phyloP scores from a whole-genome alignment of 2,329 filamentous ascomycete species.

The Septoria petroselini region DNA sequence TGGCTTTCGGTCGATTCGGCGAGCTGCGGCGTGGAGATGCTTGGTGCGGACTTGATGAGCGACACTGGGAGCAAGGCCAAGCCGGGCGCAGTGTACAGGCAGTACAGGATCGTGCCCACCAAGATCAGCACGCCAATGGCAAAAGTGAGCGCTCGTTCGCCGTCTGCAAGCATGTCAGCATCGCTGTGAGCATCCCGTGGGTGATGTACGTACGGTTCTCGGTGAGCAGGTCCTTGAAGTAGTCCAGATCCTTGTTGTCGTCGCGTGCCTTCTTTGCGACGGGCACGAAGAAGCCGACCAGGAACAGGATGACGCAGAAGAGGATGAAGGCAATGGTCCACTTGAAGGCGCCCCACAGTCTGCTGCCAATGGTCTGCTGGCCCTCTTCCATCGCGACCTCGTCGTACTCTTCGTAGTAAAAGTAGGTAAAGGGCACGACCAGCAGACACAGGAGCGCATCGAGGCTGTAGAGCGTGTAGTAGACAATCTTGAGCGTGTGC shows the following conservation, averaged over 20 bases:
- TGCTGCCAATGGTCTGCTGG: constrained; percentile 64
- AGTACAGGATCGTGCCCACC: constrained; percentile 79
- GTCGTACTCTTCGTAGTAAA: constrained; percentile 97
- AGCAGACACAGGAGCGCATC: constrained; percentile 86
- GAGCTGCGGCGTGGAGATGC: constrained; percentile 76
- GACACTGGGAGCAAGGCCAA: constrained; percentile 84
- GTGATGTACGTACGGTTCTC: constrained; percentile 64
- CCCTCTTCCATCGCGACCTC: constrained; percentile 82
- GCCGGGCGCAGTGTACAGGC: constrained; percentile 83
- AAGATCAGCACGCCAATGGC: constrained; percentile 83
- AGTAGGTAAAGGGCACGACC: constrained; percentile 92
- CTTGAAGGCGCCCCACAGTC: constrained; percentile 81
- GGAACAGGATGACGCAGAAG: constrained; percentile 76
- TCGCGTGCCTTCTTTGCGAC: constrained; percentile 64
- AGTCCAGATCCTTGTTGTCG: constrained; percentile 77
- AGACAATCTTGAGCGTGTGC: constrained; percentile 78
- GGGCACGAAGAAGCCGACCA: constrained; percentile 92
- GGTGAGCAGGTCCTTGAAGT: constrained; percentile 78
- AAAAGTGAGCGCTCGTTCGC: constrained; percentile 89
- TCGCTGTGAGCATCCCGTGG: constrained; percentile 2
- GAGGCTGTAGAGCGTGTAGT: constrained; percentile 88
- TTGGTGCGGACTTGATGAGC: constrained; percentile 86
- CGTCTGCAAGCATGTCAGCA: constrained; percentile 52
- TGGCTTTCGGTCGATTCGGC: constrained; percentile 74
- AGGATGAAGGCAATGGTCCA: constrained; percentile 84